phyloP scores from a whole-genome alignment of 164 flowering plant species.

The Liriodendron chinense region DNA sequence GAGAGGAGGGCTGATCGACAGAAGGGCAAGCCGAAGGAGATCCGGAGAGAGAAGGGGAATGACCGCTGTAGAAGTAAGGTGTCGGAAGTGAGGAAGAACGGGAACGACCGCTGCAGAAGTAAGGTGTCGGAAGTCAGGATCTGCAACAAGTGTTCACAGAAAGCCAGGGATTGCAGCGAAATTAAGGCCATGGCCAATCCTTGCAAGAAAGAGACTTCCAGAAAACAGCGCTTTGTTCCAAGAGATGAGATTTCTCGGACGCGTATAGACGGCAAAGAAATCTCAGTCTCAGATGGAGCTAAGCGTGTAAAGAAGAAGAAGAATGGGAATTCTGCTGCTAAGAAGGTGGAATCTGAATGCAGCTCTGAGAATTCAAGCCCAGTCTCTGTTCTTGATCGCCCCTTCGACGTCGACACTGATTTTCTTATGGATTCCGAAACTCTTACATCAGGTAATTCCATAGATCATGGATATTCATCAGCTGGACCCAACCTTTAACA shows the following conservation, averaged over 20 bases:
- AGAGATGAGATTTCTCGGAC: slow-evolving; percentile 1
- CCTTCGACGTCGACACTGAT: slow-evolving; percentile 17
- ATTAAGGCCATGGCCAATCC: slow-evolving; percentile 7
- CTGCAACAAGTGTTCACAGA: not conserved
- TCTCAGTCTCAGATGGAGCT: not conserved
- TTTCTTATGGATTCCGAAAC: slow-evolving; percentile 30
- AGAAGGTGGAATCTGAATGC: slow-evolving; percentile 28
- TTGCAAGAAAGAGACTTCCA: slow-evolving; percentile 8
- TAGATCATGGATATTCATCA: too few relatives aligned
- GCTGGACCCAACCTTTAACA: not conserved
- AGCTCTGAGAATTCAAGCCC: slow-evolving; percentile 73
- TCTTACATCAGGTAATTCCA: slow-evolving; percentile 34
- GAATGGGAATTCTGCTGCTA: not conserved
- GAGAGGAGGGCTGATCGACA: slow-evolving; percentile 14
- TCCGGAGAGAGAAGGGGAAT: not conserved
- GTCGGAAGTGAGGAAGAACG: not conserved
- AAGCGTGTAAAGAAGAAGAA: slow-evolving; percentile 20
- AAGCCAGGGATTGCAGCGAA: not conserved
- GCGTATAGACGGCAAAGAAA: slow-evolving; percentile 12
- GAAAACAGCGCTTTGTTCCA: slow-evolving; percentile 2
- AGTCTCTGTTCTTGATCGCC: slow-evolving; percentile 66
- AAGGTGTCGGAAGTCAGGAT: not conserved
- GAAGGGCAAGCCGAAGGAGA: slow-evolving; percentile 12
- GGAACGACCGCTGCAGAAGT: not conserved
- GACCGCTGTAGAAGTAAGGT: not conserved